A percentile compares a stretch with the other conserved stretches of the same genome.
Conservation (phyloP, 768 basidiomycete genomes). For the Lactarius tabidus region DNA sequence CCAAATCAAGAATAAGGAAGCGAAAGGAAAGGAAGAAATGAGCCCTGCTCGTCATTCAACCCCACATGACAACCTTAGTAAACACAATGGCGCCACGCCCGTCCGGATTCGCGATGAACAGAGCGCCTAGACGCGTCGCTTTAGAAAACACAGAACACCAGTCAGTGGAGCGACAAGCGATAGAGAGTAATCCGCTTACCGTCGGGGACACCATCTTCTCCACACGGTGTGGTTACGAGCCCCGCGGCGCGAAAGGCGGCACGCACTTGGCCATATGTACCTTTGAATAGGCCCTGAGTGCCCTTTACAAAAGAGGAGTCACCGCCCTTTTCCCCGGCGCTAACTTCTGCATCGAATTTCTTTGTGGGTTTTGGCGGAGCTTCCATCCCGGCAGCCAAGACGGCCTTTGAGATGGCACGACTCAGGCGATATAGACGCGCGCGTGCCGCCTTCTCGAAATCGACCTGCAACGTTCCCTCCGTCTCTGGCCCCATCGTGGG, state of each 20-base stretch:
- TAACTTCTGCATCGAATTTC: constrained; percentile 19
- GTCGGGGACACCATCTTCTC: constrained; percentile 23
- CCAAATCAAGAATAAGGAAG: background rate
- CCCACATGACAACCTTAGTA: constrained; percentile 27
- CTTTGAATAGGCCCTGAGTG: constrained; percentile 23
- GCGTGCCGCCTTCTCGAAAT: constrained; percentile 19
- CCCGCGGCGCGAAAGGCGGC: constrained; percentile 25
- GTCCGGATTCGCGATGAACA: constrained; percentile 26
- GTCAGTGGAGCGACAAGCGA: constrained; percentile 3
- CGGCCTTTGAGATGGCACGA: constrained; percentile 27
- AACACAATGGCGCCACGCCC: constrained; percentile 23
- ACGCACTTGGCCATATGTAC: constrained; percentile 28
- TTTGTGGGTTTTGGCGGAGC: constrained; percentile 12
- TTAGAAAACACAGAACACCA: background rate
- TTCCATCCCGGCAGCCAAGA: constrained; percentile 27
- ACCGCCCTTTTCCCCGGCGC: background rate
- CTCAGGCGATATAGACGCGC: constrained; percentile 20
- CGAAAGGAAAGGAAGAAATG: background rate
- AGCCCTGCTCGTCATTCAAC: constrained; percentile 8
- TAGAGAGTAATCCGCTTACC: constrained; percentile 18
- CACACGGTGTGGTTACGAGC: constrained; percentile 25
- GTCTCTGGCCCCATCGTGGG: constrained; percentile 2
- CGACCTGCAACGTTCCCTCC: constrained; percentile 2
- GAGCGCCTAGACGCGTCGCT: constrained; percentile 25
- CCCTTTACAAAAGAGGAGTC: constrained; percentile 1